Evolutionary conservation across 129 eudicot genomes (phyloP), one percentile per base, ranked within the genome.

Genomic region (Flaveria robusta): DNA sequence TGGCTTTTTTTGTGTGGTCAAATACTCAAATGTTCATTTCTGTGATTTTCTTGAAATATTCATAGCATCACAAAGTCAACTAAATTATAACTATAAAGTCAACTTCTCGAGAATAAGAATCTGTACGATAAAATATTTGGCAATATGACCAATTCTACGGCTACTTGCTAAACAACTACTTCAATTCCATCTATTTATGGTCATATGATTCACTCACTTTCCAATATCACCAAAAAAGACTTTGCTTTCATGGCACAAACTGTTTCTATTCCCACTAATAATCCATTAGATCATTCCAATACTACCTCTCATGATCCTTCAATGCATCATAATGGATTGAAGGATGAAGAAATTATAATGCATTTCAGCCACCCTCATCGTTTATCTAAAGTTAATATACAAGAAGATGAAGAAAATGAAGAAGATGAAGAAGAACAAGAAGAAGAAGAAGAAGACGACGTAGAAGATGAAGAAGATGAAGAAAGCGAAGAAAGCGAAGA

Each of bases 311-410:
- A 37, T 20, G 68, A 56, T 56, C 54, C 37, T 62, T 10, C 31
- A 27, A 10, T 18, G 47, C 47, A 60, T 72, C 70, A 73, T 66
- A 74, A 27, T 51, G 65, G 22, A 66, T 14, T 2, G 16, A 46
- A 62, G 34, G 45, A 60, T 66, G 43, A 77, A 29, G 67, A 52
- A 9, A 11, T 34, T 34, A 5, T 68, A 69, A 83, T 70, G 78
- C 96, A 90, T 29, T 90, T 88, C 58, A 82, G 96, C 78, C 96
- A 90, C 73, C 84, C 86, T 1, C 96, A 88, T 59, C 63, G 50
- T 10, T 20, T 86, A 75, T 18, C 4, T 76, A 14, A 26, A 20
- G 54, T 78, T 16, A 18, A 50, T 29, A 15, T 72, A 15, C 42
- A 72, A 43, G 79, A 80, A 51, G 70, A 74, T 16, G 74, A 71